Conservation (phyloP, 345 rosid genomes). For the Crucihimalaya himalaica region DNA sequence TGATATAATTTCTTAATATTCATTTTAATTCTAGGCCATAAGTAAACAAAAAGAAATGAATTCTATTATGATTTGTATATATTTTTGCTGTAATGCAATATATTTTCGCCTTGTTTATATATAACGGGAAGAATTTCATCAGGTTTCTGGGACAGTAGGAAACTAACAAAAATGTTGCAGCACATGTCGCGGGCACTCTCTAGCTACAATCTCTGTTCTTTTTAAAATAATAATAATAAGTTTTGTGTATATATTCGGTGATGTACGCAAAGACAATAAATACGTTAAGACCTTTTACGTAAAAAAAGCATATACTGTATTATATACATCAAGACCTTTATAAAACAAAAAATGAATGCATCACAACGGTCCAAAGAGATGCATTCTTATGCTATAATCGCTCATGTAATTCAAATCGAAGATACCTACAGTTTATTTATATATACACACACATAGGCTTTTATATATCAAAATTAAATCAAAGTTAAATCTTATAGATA, state of each 20-base stretch:
- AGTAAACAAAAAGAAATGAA: background rate
- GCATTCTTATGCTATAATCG: background rate
- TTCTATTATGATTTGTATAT: background rate
- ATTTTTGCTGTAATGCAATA: no score
- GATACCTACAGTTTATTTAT: no score
- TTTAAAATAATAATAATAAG: background rate
- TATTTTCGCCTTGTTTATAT: background rate
- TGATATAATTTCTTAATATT: background rate
- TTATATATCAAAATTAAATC: no score
- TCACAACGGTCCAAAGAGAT: slow-evolving; percentile 1
- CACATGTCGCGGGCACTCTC: slow-evolving; percentile 40
- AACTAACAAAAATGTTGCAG: slow-evolving; percentile 35
- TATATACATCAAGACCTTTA: background rate
- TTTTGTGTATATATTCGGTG: background rate
- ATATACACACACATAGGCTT: no score
- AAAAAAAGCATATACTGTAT: background rate
- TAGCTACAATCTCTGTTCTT: background rate
- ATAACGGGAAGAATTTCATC: background rate
- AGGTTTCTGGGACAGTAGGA: slow-evolving; percentile 27
- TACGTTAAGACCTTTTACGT: background rate
- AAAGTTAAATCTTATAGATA: no score
- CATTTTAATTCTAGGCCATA: background rate
- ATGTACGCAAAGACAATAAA: background rate
- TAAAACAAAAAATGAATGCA: background rate
- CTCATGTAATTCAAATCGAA: background rate